Evolutionary conservation across 441 rosid species (phyloP), one percentile per base, ranked within the genome.

Genomic region (Gossypium gossypioides): DNA sequence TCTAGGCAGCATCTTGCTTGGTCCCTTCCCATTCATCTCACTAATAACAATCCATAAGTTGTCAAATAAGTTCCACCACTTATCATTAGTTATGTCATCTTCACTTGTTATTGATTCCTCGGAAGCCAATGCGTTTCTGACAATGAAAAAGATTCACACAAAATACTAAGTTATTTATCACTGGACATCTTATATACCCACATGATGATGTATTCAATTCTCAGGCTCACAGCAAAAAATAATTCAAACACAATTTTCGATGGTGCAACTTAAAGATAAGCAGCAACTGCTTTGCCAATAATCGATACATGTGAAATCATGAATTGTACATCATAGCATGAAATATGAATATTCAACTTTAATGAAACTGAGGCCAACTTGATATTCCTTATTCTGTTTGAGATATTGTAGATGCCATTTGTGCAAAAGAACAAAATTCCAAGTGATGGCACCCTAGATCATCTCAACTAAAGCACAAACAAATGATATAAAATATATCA

Each of bases 11-110:
- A 78, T 75, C 86, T 85, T 93, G 84, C 86, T 86, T 24, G 94
- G 96, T 60, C 99, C 94, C 79, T 85, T 93, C 55, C 97, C 98
- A 84, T 89, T 91, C 75, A 96, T 79, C 83, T 86, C 97, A 75
- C 91, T 82, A 72, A 96, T 82, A 71, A 93, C 79, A 66, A 84
- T 81, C 98, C 99, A 96, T 84, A 96, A 74, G 83, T 87, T 88
- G 81, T 93, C 98, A 80, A 93, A 96, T 72, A 93, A 75, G 79
- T 84, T 80, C 99, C 99, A 96, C 98, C 97, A 90, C 72, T 83
- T 85, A 69, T 87, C 89, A 80, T 84, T 81, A 62, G 79, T 80
- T 74, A 81, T 66, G 37, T 76, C 80, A 74, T 80, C 89, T 74
- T 84, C 88, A 74, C 73, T 67, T 69, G 84, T 58, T 73, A 79